Evolutionary conservation across 1,284 basidiomycete genomes (phyloP), one percentile per base, ranked within the genome.

Genomic region (Ganoderma sinense): DNA sequence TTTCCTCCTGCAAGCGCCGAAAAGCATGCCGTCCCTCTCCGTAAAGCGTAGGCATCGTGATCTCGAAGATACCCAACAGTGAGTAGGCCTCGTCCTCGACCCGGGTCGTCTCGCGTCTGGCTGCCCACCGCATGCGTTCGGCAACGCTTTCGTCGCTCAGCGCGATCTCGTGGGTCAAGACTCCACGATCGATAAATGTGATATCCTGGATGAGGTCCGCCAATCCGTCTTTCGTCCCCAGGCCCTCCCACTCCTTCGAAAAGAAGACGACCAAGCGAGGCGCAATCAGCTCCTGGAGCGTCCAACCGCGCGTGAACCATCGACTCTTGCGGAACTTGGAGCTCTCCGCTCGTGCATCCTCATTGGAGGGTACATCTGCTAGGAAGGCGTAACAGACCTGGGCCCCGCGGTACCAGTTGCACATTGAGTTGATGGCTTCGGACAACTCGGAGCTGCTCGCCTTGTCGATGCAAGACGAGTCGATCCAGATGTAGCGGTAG

Each of bases 391-490:
- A 67, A 20, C n/a, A n/a, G n/a, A n/a, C n/a, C n/a, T n/a, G n/a
- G n/a, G n/a, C n/a, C n/a, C n/a, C n/a, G n/a, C n/a, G 7, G 40
- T 67, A 67, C 43, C 48, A 67, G 45, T 18, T 29, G 59, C 39
- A 66, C 65, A 66, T 66, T 20, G 65, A 61, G 60, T 66, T 66
- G 65, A 66, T 61, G 23, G 65, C 65, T 39, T 66, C 65, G n/a
- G 43, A 36, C n/a, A 66, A 45, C 59, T 62, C 66, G 16, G 66
- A 33, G 45, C 60, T 62, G 61, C 66, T 67, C 13, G 60, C 29
- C 39, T 67, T 67, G 66, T 67, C 61, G 60, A 67, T 67, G 60
- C 66, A 67, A n/a, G n/a, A n/a, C n/a, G n/a, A n/a, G n/a, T n/a
- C n/a, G n/a, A n/a, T n/a, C n/a, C n/a, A n/a, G n/a, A n/a, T n/a